Conservation (phyloP, 495 filamentous ascomycete species). For the Penicillium dipodomyicola region DNA sequence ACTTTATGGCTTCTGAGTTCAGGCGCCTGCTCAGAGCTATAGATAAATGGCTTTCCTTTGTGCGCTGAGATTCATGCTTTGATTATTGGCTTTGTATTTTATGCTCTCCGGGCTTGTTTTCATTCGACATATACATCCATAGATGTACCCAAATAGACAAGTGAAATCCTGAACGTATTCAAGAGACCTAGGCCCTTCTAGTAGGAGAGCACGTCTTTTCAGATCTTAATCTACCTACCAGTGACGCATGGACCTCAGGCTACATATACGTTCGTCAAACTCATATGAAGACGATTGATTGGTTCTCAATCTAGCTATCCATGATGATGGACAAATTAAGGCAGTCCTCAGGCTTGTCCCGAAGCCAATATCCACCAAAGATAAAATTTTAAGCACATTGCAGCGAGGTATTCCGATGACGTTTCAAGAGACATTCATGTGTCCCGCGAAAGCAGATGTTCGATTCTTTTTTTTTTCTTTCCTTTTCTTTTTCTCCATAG, state of each 20-base stretch:
- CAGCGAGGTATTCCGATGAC: background rate
- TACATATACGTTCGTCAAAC: background rate
- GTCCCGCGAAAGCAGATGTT: background rate
- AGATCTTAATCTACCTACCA: too few relatives aligned
- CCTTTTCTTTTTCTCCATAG: background rate
- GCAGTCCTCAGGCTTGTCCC: too few relatives aligned
- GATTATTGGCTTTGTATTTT: background rate
- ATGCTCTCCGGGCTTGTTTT: background rate
- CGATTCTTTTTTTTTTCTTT: background rate
- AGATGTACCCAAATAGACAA: background rate
- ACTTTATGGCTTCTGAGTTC: background rate
- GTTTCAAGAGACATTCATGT: background rate
- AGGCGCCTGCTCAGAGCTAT: background rate
- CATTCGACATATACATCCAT: too few relatives aligned
- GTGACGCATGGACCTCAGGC: background rate
- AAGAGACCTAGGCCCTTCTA: too few relatives aligned
- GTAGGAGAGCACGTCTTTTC: too few relatives aligned
- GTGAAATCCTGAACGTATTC: background rate
- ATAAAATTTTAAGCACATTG: slow-evolving; percentile 1
- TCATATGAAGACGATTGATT: slow-evolving; percentile 1
- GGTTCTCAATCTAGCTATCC: background rate
- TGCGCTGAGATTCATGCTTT: background rate
- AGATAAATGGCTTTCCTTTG: background rate
- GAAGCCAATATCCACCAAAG: slow-evolving; percentile 1
- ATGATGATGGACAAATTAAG: background rate